Evolutionary conservation across 257 asterid species (phyloP).

Genomic region (Solanum infundibuliforme): DNA sequence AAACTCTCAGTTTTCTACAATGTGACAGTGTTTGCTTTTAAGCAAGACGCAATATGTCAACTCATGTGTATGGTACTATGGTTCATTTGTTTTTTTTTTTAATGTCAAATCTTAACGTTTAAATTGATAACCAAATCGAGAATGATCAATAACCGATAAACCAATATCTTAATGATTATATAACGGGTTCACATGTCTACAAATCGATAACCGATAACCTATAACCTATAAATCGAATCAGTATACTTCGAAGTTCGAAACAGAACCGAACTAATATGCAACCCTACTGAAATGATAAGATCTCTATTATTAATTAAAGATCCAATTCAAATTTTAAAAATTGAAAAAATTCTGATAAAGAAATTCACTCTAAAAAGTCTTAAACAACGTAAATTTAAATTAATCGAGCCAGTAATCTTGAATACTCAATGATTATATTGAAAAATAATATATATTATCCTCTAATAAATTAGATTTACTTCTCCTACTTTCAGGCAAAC

Average conservation of each 20-base stretch:
- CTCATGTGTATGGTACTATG: no score
- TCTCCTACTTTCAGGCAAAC: not conserved
- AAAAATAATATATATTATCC: not conserved
- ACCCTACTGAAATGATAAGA: no score
- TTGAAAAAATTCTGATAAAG: rapidly evolving
- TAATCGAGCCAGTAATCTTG: not conserved
- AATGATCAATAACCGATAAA: no score
- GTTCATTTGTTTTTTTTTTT: no score
- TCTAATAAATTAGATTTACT: not conserved
- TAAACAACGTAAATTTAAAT: not conserved
- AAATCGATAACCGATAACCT: no score
- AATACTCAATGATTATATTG: not conserved
- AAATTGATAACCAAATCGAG: not conserved
- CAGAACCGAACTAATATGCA: not conserved
- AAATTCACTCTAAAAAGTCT: not conserved
- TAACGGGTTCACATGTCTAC: no score
- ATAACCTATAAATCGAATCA: not conserved
- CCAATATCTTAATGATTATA: no score
- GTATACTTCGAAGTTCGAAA: no score
- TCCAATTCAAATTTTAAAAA: not conserved
- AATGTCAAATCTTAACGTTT: no score
- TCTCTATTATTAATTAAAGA: no score
- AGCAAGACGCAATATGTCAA: not conserved
- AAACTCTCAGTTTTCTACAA: not conserved
- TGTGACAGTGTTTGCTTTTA: not conserved